Conservation (phyloP, 306 rosid species). For the Arachis stenosperma region DNA sequence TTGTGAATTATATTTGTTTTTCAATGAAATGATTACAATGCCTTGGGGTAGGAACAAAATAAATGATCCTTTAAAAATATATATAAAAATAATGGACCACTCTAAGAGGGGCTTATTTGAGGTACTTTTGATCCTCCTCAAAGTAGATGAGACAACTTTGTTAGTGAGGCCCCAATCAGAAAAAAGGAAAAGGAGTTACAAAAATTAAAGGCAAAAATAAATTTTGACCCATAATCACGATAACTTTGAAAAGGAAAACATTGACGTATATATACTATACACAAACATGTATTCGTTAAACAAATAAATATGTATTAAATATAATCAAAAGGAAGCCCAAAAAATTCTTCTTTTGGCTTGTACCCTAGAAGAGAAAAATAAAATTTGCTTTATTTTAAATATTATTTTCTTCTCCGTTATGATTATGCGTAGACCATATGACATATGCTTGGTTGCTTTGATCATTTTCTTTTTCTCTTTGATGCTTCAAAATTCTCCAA, state of each 20-base stretch:
- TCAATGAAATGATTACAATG: constrained; percentile 52
- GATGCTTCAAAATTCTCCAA: constrained; percentile 63
- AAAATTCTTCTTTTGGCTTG: constrained; percentile 66
- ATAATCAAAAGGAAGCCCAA: constrained; percentile 47
- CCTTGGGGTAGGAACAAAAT: constrained; percentile 49
- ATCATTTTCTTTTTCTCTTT: constrained; percentile 54
- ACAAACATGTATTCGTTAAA: constrained; percentile 14
- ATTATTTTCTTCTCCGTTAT: constrained; percentile 32
- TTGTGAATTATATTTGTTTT: constrained; percentile 43
- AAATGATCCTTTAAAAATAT: constrained; percentile 39
- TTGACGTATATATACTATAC: not conserved
- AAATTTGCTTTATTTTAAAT: constrained; percentile 24
- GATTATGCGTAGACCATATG: constrained; percentile 48
- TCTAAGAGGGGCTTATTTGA: constrained; percentile 54
- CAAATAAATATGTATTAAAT: not conserved
- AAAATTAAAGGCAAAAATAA: constrained; percentile 47
- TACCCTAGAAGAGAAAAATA: constrained; percentile 46
- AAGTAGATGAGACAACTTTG: constrained; percentile 82
- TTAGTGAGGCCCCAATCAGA: constrained; percentile 66
- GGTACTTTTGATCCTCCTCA: constrained; percentile 65
- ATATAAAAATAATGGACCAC: constrained; percentile 47
- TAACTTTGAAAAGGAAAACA: constrained; percentile 51
- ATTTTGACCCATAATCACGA: constrained; percentile 74
- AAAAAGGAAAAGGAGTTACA: constrained; percentile 46
- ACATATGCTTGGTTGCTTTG: constrained; percentile 52